phyloP scores from a whole-genome alignment of 106 monocot genomes.

The Gastrodia elata region DNA sequence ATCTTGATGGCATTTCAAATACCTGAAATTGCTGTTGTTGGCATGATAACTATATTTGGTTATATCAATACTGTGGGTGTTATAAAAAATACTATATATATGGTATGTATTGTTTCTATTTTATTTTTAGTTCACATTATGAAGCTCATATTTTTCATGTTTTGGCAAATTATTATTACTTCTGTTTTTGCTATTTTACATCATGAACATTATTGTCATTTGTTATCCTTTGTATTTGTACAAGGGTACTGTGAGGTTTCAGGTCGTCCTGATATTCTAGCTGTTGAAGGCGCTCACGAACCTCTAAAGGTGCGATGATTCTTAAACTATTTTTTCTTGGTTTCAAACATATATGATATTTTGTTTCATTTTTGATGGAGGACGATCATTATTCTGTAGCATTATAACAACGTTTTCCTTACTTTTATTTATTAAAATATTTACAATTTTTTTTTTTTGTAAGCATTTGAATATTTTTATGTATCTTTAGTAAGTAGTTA shows the following conservation, averaged over 20 bases:
- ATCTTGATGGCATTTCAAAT: conserved; percentile 92
- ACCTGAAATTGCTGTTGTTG: conserved; percentile 60
- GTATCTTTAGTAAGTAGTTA: no score
- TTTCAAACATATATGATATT: not conserved
- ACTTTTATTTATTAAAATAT: no score
- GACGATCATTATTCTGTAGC: no score
- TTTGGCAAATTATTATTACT: not conserved
- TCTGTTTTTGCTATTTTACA: not conserved
- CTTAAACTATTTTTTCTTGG: not conserved
- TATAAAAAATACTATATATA: conserved; percentile 70
- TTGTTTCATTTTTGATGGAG: not conserved
- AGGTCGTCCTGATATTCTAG: conserved; percentile 50
- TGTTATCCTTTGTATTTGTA: conserved; percentile 26
- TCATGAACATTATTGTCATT: conserved; percentile 9
- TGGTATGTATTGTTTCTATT: conserved; percentile 46
- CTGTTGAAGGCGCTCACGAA: conserved; percentile 69
- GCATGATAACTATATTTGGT: conserved; percentile 87
- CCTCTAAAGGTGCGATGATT: conserved; percentile 61
- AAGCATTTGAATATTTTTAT: no score
- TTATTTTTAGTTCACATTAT: not conserved
- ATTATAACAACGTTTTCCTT: no score
- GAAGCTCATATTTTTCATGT: not conserved
- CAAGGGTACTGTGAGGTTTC: conserved; percentile 90
- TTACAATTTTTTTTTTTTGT: no score
- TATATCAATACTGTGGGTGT: conserved; percentile 56